Base-by-base conservation (phyloP, 257 asterid genomes). In the Knoxia roxburghii region DNA sequence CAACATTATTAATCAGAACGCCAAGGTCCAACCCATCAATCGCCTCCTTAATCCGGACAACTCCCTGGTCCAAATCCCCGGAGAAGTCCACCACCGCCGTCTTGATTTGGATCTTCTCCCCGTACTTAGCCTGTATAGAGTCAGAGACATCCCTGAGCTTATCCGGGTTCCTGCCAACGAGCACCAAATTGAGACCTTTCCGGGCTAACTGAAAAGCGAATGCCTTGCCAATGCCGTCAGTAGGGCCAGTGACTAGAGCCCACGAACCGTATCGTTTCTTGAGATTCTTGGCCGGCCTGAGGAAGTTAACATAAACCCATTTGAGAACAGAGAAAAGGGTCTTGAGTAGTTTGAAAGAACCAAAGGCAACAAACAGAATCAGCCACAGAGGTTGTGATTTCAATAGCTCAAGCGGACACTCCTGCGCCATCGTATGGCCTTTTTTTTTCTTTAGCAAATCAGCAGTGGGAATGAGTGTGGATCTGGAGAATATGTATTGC, bases 201-300 rank as follows among this genome's bases (percentile, higher is more conserved):
- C 75, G 69, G 0, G 97, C 96, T 64, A 94, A 81, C 80, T 90
- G 86, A 37, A 94, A 90, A 2, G 99, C 95, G 79, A 90, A 90
- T 24, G 82, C 90, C 75, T 90, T 94, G 2, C 99, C 99, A 69
- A 94, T 94, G 70, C 99, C 97, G 61, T 94, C 99, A 53, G 99
- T 94, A 9, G 99, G 92, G 7, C 97, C 99, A 26, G 99, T 94
- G 56, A 94, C 80, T 20, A 94, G 56, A 6, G 99, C 97, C 99
- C 99, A 94, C 0, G 97, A 86, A 20, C 99, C 99, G 76, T 94
- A 94, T n/a, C n/a, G n/a, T 80, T 88, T 94, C 82, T 85, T 86
- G 71, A 94, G 95, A 76, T 90, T 86, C 73, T 94, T 94, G 0
- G 78, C 86, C 61, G 95, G 95, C 50, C 99, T 81, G 72, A 90